Evolutionary conservation across 2,329 filamentous ascomycete species (phyloP).

Genomic region (Phialophora expanda): DNA sequence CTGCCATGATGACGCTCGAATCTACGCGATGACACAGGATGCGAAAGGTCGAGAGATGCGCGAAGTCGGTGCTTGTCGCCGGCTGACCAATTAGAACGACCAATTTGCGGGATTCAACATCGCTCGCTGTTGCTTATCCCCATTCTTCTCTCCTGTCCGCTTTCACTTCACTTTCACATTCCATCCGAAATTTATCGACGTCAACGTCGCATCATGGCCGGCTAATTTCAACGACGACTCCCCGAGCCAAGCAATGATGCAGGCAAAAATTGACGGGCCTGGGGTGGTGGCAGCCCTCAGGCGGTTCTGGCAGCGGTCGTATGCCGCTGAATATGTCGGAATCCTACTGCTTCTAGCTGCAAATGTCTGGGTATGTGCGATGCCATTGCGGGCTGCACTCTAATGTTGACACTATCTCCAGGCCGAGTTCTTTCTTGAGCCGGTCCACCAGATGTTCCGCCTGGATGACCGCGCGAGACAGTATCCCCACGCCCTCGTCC

Average conservation of each 20-base stretch:
- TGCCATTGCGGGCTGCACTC: background rate
- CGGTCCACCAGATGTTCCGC: conserved; percentile 94
- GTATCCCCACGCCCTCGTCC: conserved; percentile 81
- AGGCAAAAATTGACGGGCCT: conserved; percentile 16
- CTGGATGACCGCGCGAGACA: conserved; percentile 83
- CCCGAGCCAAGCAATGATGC: conserved; percentile 16
- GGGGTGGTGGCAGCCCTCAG: conserved; percentile 55
- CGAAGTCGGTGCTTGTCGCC: background rate
- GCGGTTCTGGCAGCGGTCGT: conserved; percentile 69
- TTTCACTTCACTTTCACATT: background rate
- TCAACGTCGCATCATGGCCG: background rate
- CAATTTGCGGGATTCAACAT: conserved; percentile 35
- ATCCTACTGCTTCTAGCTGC: conserved; percentile 70
- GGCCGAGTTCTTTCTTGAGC: conserved; percentile 72
- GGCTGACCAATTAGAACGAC: conserved; percentile 30
- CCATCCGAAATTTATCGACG: background rate
- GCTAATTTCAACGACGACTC: background rate
- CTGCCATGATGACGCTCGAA: conserved; percentile 43
- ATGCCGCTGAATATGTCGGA: conserved; percentile 86
- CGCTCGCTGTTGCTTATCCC: no score
- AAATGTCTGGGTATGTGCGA: conserved; percentile 56
- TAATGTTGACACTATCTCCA: conserved; percentile 51
- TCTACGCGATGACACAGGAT: background rate
- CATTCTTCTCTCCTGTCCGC: background rate
- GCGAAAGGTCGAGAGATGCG: conserved; percentile 1